Conservation (phyloP, 2,329 filamentous ascomycete genomes). For the Helminthosporium solani region DNA sequence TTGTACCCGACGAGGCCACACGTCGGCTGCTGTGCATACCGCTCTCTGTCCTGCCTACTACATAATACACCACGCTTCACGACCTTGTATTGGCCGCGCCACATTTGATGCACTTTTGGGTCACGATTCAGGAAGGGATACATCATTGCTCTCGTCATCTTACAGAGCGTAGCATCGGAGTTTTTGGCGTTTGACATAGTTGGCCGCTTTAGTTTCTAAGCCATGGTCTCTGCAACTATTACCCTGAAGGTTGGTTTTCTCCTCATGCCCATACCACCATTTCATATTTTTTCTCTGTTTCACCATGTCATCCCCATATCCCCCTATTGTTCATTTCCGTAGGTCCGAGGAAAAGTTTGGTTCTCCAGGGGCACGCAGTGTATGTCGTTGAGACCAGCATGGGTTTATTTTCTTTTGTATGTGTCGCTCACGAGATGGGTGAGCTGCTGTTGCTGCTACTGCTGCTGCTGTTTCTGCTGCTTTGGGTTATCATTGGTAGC, state of each 20-base stretch:
- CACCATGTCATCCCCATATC: conserved; percentile 8
- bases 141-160: conserved; percentile 40
- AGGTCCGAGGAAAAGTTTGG: conserved; percentile 18
- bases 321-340: conserved; percentile 7
- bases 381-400: background rate
- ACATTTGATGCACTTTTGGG: conserved; percentile 32
- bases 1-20: conserved; percentile 18
- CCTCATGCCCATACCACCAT: conserved; percentile 4
- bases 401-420: conserved; percentile 6
- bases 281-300: background rate
- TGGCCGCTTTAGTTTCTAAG: conserved; percentile 19
- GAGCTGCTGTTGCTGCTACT: too few relatives aligned
- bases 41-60: conserved; percentile 22
- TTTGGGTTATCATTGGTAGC: background rate
- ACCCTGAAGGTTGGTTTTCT: conserved; percentile 18
- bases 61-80: conserved; percentile 41
- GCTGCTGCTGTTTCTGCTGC: too few relatives aligned
- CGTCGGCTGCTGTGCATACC: conserved; percentile 36
- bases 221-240: conserved; percentile 20
- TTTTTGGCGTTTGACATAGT: conserved; percentile 36
- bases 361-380: background rate
- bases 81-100: conserved; percentile 33
- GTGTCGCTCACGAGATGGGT: too few relatives aligned
- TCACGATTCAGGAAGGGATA: conserved; percentile 39
- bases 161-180: conserved; percentile 43